These are phyloP conservation scores for Eragrostis curvula DNA, from an alignment of 176 grass and related monocot genomes.

Conservation along the genomic window DNA sequence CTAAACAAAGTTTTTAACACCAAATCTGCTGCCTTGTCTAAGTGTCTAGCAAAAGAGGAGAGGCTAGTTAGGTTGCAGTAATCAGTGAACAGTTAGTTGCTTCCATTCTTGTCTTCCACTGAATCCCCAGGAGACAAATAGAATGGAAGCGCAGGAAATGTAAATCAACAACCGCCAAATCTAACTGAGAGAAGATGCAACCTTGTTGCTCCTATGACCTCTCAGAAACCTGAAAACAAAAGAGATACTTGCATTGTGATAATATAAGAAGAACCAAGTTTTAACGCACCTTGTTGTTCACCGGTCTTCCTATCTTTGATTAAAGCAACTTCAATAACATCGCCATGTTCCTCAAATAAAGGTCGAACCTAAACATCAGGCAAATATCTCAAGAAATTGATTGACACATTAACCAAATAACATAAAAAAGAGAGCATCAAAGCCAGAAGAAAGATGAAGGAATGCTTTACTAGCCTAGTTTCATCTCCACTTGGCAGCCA, in stretches of 20 bases:
- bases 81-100: slow-evolving; percentile 43
- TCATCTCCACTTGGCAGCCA: slow-evolving; percentile 13
- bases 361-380: slow-evolving; percentile 67
- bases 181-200: slow-evolving; percentile 74
- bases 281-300: slow-evolving; percentile 86
- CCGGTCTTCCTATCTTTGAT: slow-evolving; percentile 98
- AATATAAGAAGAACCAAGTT: slow-evolving; percentile 47
- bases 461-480: not conserved
- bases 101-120: slow-evolving; percentile 66
- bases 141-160: slow-evolving; percentile 62
- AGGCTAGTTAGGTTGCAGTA: slow-evolving; percentile 53
- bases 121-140: slow-evolving; percentile 54
- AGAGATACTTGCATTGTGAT: slow-evolving; percentile 51
- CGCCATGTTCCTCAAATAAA: slow-evolving; percentile 95
- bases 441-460: slow-evolving; percentile 6
- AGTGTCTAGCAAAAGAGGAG: slow-evolving; percentile 43
- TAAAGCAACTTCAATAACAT: slow-evolving; percentile 97
- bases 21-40: slow-evolving; percentile 46
- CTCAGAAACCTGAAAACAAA: slow-evolving; percentile 88
- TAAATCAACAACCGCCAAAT: slow-evolving; percentile 67
- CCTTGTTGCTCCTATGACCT: slow-evolving; percentile 75
- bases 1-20: slow-evolving; percentile 44
- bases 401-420: not conserved
- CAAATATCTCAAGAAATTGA: slow-evolving; percentile 33
- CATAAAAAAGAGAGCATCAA: slow-evolving; percentile 15